phyloP scores from a whole-genome alignment of 2,329 filamentous ascomycete genomes.

The Chaetomium sp. region DNA sequence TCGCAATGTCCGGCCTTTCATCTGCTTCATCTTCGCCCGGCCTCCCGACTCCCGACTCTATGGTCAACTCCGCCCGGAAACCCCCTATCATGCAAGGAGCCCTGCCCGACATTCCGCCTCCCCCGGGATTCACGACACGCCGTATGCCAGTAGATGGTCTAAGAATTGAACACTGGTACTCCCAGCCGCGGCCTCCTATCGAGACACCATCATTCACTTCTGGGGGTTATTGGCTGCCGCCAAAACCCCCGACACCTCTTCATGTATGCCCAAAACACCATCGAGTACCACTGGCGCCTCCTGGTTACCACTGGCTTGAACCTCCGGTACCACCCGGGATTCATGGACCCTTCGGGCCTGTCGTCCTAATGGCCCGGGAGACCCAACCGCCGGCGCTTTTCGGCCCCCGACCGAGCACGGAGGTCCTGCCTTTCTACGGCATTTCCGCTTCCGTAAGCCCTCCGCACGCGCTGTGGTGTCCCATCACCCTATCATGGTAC shows the following conservation, averaged over 20 bases:
- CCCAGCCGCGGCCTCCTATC: too few species aligned
- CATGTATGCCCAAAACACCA: background rate
- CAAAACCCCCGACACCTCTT: background rate
- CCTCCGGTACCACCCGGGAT: too few species aligned
- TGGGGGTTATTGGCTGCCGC: background rate
- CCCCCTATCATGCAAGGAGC: too few species aligned
- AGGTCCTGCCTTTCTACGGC: too few species aligned
- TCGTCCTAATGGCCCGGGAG: too few species aligned
- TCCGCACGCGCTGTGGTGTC: background rate
- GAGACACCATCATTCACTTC: too few species aligned
- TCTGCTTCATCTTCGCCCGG: background rate
- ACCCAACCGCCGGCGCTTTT: too few species aligned
- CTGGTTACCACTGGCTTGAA: background rate
- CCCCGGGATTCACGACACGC: too few species aligned
- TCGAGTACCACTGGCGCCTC: background rate
- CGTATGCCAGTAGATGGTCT: background rate
- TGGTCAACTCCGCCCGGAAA: too few species aligned
- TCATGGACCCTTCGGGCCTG: too few species aligned
- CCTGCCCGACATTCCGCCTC: background rate
- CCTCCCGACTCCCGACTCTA: background rate
- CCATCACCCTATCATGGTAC: background rate
- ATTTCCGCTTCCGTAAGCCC: too few species aligned
- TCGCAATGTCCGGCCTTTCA: background rate
- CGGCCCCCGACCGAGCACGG: too few species aligned
- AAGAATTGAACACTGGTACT: background rate